Evolutionary conservation across 1,284 basidiomycete species (phyloP), one percentile per base, ranked within the genome.

Genomic region (Clitocybe nebularis): DNA sequence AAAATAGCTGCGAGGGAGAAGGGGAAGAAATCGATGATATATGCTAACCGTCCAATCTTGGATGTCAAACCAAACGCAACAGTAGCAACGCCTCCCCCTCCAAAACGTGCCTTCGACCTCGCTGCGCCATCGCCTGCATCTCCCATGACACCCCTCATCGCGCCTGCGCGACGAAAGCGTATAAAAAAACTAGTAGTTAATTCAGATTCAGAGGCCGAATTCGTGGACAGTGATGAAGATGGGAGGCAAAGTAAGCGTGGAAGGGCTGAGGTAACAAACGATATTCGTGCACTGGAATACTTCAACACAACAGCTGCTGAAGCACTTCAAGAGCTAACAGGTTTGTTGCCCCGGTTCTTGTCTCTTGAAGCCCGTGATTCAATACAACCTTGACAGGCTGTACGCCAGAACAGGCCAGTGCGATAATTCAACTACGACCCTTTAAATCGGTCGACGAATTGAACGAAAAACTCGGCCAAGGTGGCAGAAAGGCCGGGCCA

Each of bases 271-370:
- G 49, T 54, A 35, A 47, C 54, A 11, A 57, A 67, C 42, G 64
- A 64, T 47, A 71, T 50, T 63, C 79, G 66, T 55, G 84, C 87
- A 5, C 64, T 95, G 36, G 72, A 83, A n/a, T 95, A 92, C 60
- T 93, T 98, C 71, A 98, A 97, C 54, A 73, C 74, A 9, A 80
- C 84, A 29, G 74, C 76, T 5, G 66, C 74, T 10, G 88, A 85
- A 41, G 82, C 81, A 13, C 62, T 99, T 24, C 88, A 92, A 48
- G 93, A 96, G 54, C 70, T 97, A 28, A 95, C 93, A 37, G 93
- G 93, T 92, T 60, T 42, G 80, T 43, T 6, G 26, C 10, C 38
- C 20, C 5, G 7, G 17, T 13, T 32, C 16, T 36, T 21, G 38
- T 14, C 13, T 5, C 24, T 30, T 38, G 19, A 13, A 17, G 22